Conservation (phyloP, 202 grass and related monocot species). For the Zoysia matrella region DNA sequence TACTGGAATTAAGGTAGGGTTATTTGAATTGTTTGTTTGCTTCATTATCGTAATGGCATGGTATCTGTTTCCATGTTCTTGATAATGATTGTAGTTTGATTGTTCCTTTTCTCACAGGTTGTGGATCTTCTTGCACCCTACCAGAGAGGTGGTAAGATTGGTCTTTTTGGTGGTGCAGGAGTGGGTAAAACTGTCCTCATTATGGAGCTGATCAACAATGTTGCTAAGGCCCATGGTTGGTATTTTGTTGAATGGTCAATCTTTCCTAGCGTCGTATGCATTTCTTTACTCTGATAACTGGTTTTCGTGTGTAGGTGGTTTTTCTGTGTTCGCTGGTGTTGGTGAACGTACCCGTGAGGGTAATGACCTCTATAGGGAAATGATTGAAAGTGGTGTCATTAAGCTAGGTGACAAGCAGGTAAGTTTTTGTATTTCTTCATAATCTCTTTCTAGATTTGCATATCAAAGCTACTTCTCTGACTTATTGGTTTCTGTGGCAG, state of each 20-base stretch:
- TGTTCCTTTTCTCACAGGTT: slow-evolving; percentile 55
- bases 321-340: slow-evolving; percentile 49
- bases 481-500: slow-evolving; percentile 38
- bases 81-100: slow-evolving; percentile 10
- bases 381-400: too few relatives aligned
- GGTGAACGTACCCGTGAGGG: too few relatives aligned
- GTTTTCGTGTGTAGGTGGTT: slow-evolving; percentile 74
- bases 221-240: slow-evolving; percentile 68
- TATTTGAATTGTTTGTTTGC: background rate
- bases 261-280: background rate
- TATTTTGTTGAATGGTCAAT: slow-evolving; percentile 15
- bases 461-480: background rate
- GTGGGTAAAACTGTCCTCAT: slow-evolving; percentile 99
- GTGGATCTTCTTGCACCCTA: slow-evolving; percentile 99
- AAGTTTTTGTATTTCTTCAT: background rate
- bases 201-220: slow-evolving; percentile 76
- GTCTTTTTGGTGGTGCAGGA: slow-evolving; percentile 98
- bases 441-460: background rate
- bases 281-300: slow-evolving; percentile 23
- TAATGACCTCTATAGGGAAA: too few relatives aligned
- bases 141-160: slow-evolving; percentile 98
- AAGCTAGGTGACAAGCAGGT: slow-evolving; percentile 83
- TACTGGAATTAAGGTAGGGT: slow-evolving; percentile 93
- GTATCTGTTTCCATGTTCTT: background rate
- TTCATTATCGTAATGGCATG: background rate